phyloP scores from a whole-genome alignment of 2,329 filamentous ascomycete species.

The Phialophora verrucosa region DNA sequence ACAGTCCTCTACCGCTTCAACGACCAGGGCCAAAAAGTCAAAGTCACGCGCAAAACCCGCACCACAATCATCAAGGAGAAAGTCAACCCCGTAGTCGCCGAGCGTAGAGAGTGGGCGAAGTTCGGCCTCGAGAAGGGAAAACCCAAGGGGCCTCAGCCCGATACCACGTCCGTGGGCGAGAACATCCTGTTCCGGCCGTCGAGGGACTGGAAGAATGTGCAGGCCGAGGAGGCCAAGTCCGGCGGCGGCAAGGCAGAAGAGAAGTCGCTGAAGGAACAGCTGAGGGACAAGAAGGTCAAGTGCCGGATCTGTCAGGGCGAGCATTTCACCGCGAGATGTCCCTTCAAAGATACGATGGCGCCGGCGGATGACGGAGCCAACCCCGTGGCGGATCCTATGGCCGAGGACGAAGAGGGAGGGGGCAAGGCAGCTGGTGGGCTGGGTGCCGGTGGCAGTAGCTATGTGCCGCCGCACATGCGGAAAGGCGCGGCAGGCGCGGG shows the following conservation, averaged over 20 bases:
- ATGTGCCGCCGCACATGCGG: slow-evolving; percentile 91
- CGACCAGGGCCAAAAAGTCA: slow-evolving; percentile 93
- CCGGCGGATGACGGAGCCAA: slow-evolving; percentile 58
- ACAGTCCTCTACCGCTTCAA: slow-evolving; percentile 88
- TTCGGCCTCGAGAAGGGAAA: slow-evolving; percentile 92
- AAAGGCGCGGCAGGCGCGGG: slow-evolving; percentile 64
- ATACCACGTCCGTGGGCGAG: slow-evolving; percentile 93
- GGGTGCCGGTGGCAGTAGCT: slow-evolving; percentile 75
- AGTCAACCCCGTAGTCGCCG: slow-evolving; percentile 95
- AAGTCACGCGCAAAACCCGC: slow-evolving; percentile 94
- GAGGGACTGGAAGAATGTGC: slow-evolving; percentile 90
- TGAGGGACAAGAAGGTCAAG: slow-evolving; percentile 99
- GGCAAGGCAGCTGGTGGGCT: slow-evolving; percentile 59
- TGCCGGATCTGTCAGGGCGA: slow-evolving; percentile 98
- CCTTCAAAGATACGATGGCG: slow-evolving; percentile 99
- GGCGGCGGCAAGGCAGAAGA: slow-evolving; percentile 64
- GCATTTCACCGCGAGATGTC: slow-evolving; percentile 98
- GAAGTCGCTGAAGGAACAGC: slow-evolving; percentile 69
- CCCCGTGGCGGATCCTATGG: slow-evolving; percentile 43
- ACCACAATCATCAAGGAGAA: slow-evolving; percentile 88
- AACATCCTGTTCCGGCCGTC: slow-evolving; percentile 97
- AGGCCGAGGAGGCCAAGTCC: slow-evolving; percentile 69
- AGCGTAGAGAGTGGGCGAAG: slow-evolving; percentile 90
- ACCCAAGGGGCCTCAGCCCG: slow-evolving; percentile 76
- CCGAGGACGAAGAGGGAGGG: slow-evolving; percentile 55